Percentiles rank a stretch among this genome's conserved stretches.
Conservation (phyloP, 2,329 filamentous ascomycete species). For the Aspergillus brunneoviolaceus region DNA sequence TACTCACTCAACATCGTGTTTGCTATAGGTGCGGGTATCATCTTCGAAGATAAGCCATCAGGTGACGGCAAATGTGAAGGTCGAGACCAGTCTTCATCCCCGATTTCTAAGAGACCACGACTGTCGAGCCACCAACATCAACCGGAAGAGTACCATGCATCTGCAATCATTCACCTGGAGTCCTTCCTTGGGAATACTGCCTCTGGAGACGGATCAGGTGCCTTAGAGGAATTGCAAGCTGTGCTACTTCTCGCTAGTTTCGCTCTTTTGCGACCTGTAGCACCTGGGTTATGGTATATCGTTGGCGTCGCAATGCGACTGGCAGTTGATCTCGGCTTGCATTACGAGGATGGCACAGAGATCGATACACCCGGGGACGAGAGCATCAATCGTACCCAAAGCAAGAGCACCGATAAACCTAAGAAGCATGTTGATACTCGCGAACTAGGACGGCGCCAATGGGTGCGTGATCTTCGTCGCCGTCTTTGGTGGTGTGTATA, state of each 20-base stretch:
- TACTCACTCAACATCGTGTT: conserved; percentile 97
- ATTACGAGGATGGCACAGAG: conserved; percentile 83
- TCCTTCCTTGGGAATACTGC: conserved; percentile 71
- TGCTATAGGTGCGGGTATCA: conserved; percentile 91
- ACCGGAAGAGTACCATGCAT: conserved; percentile 94
- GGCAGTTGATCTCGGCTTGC: conserved; percentile 85
- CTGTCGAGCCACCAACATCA: conserved; percentile 64
- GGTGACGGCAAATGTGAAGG: conserved; percentile 25
- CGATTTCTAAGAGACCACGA: conserved; percentile 51
- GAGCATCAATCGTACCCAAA: conserved; percentile 18
- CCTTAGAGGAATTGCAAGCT: conserved; percentile 88
- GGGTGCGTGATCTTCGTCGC: conserved; percentile 79
- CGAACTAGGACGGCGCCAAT: conserved; percentile 71
- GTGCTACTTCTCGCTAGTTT: conserved; percentile 88
- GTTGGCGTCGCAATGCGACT: conserved; percentile 88
- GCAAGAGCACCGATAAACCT: conserved; percentile 23
- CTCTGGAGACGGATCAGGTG: conserved; percentile 68
- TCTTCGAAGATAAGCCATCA: conserved; percentile 58
- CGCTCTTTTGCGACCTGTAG: conserved; percentile 84
- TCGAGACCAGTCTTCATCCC: conserved; percentile 27
- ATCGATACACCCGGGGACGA: conserved; percentile 52
- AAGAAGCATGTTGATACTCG: conserved; percentile 48
- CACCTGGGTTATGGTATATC: conserved; percentile 95
- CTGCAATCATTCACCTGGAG: conserved; percentile 87
- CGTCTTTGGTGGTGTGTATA: conserved; percentile 98